phyloP scores from a whole-genome alignment of 345 rosid genomes.

The Eucalyptus regnans region DNA sequence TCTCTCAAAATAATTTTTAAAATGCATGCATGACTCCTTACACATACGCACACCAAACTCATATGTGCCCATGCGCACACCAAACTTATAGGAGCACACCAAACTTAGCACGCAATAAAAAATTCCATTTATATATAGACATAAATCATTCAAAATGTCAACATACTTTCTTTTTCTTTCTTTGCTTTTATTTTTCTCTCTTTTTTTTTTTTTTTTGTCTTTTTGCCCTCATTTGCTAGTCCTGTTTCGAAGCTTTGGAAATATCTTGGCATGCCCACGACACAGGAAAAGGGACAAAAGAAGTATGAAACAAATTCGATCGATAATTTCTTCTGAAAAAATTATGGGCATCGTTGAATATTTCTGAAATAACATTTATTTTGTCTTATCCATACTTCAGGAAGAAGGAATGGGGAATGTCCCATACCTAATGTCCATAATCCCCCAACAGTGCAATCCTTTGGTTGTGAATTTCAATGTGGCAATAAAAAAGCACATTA shows the following conservation, averaged over 20 bases:
- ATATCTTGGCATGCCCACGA: background rate
- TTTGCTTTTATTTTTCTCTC: too few relatives aligned
- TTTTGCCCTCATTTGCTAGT: background rate
- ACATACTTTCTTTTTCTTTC: background rate
- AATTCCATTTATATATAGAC: background rate
- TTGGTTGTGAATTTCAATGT: background rate
- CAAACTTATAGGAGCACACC: background rate
- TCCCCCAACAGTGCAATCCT: background rate
- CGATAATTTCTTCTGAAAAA: background rate
- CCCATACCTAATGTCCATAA: background rate
- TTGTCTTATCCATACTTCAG: background rate
- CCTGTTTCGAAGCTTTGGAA: background rate
- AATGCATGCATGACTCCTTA: background rate
- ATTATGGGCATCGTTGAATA: background rate
- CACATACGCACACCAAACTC: background rate
- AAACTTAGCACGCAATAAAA: background rate
- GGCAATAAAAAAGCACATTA: background rate
- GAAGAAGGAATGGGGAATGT: background rate
- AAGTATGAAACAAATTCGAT: background rate
- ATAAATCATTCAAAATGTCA: background rate
- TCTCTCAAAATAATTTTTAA: background rate
- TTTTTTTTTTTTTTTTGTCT: rapidly evolving
- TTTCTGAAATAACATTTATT: background rate
- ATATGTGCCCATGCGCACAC: too few relatives aligned
- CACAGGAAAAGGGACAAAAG: background rate